Base-by-base conservation (phyloP, 177 flowering plant species). In the Vitis hybrid region DNA sequence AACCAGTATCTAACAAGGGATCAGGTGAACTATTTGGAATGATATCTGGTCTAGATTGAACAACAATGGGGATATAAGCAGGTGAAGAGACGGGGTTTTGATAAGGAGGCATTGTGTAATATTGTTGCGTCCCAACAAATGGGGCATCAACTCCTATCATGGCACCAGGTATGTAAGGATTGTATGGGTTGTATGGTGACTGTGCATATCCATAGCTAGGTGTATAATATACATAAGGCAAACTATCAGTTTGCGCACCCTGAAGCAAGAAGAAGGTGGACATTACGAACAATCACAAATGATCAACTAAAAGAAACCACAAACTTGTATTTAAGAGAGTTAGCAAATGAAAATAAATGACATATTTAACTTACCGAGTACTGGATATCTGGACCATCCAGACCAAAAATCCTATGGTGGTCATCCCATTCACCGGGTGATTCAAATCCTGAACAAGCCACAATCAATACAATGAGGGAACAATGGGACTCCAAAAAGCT, bases 81-180 rank as follows among this genome's bases (percentile, higher is more conserved):
- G 93, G 67, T 19, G 88, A 78, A 29, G 91, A 76, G 1, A 72
- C 72, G 15, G 85, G 50, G 48, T 79, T 80, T 14, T 85, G 89
- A 70, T 83, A 89, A 68, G 89, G 69, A 2, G 88, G 83, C 12
- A 84, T 55, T 1, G 89, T 9, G 65, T 86, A 90, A 72, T 82
- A 87, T 50, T 85, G 93, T 70, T 86, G 93, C 12, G 88, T 70
- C 65, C 86, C 93, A 49, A 79, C 71, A 81, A 63, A 76, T 29
- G 85, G 74, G 70, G 84, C 84, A 74, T 90, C 92, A 61, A 78
- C 82, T 76, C 90, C 94, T 7, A 89, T 67, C 75, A 85, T 61
- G 70, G 97, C 90, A 76, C 94, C 98, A 77, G 97, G 97, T 79
- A 91, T 86, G 74, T 84, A 93, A 72, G 97, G 97, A 69, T 93